These are phyloP conservation scores for Penicillium palitans DNA, from an alignment of 2,329 filamentous ascomycete species.

Conservation along the genomic window DNA sequence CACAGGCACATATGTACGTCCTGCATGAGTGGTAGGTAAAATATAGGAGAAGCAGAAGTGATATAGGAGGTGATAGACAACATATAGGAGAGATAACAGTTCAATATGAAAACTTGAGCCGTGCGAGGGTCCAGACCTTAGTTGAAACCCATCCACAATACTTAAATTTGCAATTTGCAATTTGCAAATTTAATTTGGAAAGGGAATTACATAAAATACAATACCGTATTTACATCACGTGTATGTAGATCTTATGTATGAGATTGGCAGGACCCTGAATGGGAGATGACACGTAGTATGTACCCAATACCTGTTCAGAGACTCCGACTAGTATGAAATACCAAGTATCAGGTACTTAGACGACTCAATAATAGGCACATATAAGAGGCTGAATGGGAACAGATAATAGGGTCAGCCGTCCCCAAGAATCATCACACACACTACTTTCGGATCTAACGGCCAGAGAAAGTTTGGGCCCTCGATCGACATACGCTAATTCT, in stretches of 20 bases:
- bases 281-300: background rate
- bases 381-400: background rate
- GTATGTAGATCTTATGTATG: background rate
- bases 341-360: background rate
- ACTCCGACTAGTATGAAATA: background rate
- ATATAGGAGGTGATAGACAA: too few species aligned
- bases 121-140: background rate
- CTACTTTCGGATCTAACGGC: background rate
- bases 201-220: background rate
- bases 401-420: background rate
- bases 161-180: background rate
- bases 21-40: background rate
- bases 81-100: background rate
- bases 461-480: slow-evolving; percentile 7
- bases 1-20: background rate
- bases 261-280: background rate
- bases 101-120: background rate
- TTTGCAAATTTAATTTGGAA: too few species aligned
- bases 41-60: background rate
- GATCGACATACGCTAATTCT: slow-evolving; percentile 13
- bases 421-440: background rate
- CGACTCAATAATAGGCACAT: background rate
- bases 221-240: background rate
- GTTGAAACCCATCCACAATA: background rate
- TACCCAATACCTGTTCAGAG: background rate